These are phyloP conservation scores for Pyrenophora seminiperda DNA, from an alignment of 2,329 filamentous ascomycete genomes.

Conservation along the genomic window DNA sequence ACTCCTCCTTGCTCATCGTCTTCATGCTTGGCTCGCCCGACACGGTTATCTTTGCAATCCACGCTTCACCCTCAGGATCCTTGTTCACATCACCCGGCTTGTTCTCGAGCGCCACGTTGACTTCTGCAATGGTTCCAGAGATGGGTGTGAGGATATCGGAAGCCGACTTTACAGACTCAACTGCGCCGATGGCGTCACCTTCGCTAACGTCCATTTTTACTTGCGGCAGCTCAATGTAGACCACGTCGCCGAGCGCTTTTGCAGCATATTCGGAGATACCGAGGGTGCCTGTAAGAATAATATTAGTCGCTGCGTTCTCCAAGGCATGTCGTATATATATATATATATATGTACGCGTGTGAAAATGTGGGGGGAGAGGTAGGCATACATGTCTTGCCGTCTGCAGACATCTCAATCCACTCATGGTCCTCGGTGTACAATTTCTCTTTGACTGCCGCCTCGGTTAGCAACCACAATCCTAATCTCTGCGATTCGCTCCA, in stretches of 20 bases:
- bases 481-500: conserved; percentile 4
- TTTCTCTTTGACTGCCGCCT: conserved; percentile 65
- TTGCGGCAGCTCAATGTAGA: conserved; percentile 92
- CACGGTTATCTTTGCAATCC: conserved; percentile 89
- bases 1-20: conserved; percentile 78
- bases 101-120: conserved; percentile 78
- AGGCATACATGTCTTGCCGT: conserved; percentile 74
- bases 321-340: neutral
- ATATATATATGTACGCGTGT: neutral
- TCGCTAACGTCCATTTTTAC: conserved; percentile 68
- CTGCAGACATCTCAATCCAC: conserved; percentile 88
- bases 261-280: conserved; percentile 94
- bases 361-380: conserved; percentile 6
- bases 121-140: conserved; percentile 72
- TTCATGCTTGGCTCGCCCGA: conserved; percentile 63
- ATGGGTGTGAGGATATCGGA: conserved; percentile 94
- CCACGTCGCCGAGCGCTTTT: conserved; percentile 90
- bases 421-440: conserved; percentile 96
- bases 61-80: conserved; percentile 86
- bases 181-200: conserved; percentile 87
- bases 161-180: conserved; percentile 98
- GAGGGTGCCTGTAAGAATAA: conserved; percentile 59
- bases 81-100: conserved; percentile 88
- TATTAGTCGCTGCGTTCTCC: neutral
- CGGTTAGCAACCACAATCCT: conserved; percentile 20